Evolutionary conservation across 768 basidiomycete genomes (phyloP), one percentile per base, ranked within the genome.

Genomic region (Chalciporus sphaerocephalus): DNA sequence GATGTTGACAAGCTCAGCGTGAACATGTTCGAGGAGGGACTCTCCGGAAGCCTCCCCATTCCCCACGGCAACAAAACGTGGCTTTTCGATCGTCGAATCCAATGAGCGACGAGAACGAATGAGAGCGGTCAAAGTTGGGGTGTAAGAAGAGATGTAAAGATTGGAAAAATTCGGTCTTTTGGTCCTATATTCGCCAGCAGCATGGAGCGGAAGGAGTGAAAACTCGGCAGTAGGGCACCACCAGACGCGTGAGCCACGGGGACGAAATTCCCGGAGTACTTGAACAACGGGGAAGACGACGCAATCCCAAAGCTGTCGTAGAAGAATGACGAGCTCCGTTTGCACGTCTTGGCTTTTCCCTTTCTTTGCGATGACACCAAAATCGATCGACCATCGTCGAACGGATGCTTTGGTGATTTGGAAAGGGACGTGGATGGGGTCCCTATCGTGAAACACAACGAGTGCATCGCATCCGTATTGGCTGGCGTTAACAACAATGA

Each of bases 131-230:
- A 61, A 37, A 6, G 58, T 53, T 10, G 56, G 48, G 4, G 53
- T 56, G 25, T 61, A 62, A 0, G 61, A 59, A 1, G 54, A 57
- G 22, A 61, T 18, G 21, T 50, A 45, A 13, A 39, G 10, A 5
- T 41, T 32, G 6, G 28, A 23, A 3, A 50, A 36, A 1, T 34
- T 28, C 13, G 2, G 17, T 23, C 35, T 32, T 15, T 25, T 30
- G 16, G 20, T 18, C 27, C 43, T 20, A 42, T 67, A 67, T 3
- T 44, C 44, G 4, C 66, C 68, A 10, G 68, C 64, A 21, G 68
- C 68, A 50, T 70, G 68, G 18, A 70, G 48, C 1, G 68, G 68
- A 30, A 70, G 54, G 25, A 60, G 59, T 1, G 57, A 39, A 42
- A 68, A 58, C 2, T 46, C 53, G 0, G 48, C 35, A 17, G 50